phyloP scores from a whole-genome alignment of 2,329 filamentous ascomycete species.

The Tolypocladium ophioglossoides region DNA sequence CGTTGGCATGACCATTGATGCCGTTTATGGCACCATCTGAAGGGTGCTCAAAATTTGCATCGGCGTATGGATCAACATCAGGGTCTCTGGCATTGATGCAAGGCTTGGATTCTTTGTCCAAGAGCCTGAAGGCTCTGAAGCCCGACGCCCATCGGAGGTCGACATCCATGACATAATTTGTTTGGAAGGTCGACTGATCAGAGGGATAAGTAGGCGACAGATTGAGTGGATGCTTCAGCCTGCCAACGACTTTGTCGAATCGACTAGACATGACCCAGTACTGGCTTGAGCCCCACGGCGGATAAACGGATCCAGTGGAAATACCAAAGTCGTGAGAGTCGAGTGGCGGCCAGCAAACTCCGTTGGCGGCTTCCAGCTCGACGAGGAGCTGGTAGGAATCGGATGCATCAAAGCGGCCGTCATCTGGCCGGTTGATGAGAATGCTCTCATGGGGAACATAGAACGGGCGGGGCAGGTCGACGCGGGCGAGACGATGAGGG shows the following conservation, averaged over 20 bases:
- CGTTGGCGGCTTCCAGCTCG: slow-evolving; percentile 40
- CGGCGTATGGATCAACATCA: slow-evolving; percentile 14
- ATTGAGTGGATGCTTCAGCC: slow-evolving; percentile 24
- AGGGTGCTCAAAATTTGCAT: slow-evolving; percentile 11
- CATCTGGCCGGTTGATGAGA: slow-evolving; percentile 35
- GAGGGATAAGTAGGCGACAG: slow-evolving; percentile 15
- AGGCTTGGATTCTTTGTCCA: slow-evolving; percentile 31
- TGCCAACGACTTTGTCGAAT: slow-evolving; percentile 30
- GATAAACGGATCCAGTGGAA: slow-evolving; percentile 7
- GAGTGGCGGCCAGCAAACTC: slow-evolving; percentile 41
- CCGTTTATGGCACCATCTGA: slow-evolving; percentile 10
- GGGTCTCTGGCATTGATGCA: slow-evolving; percentile 32
- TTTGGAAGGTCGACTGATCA: slow-evolving; percentile 16
- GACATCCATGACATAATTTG: slow-evolving; percentile 37
- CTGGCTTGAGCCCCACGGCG: slow-evolving; percentile 10
- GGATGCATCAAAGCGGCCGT: slow-evolving; percentile 34
- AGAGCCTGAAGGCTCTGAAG: slow-evolving; percentile 20
- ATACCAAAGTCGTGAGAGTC: slow-evolving; percentile 24
- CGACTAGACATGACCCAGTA: slow-evolving; percentile 30
- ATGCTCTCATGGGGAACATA: slow-evolving; percentile 41
- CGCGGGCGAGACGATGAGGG: slow-evolving; percentile 33
- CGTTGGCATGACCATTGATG: slow-evolving; percentile 7
- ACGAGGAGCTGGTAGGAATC: slow-evolving; percentile 39
- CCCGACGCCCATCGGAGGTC: slow-evolving; percentile 36
- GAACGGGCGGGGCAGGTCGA: slow-evolving; percentile 39